Evolutionary conservation across 257 asterid genomes (phyloP).

Genomic region (Ilex aquifolium): DNA sequence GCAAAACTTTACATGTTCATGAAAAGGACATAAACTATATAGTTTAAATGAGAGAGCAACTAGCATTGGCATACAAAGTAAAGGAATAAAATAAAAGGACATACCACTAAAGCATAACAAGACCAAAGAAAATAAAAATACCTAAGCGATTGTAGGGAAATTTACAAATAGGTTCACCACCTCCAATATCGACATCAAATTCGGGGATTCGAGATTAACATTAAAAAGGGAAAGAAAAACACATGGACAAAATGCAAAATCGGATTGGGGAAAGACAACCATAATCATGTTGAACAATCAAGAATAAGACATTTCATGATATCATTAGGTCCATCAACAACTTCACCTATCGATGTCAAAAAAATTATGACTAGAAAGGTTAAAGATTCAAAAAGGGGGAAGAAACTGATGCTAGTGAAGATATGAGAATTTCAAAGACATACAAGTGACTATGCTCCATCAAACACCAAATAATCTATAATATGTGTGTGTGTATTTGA

Average conservation of each 20-base stretch:
- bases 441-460: neutral
- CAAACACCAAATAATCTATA: no score
- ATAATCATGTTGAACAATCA: slow-evolving; percentile 72
- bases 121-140: slow-evolving; percentile 20
- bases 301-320: slow-evolving; percentile 41
- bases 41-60: neutral
- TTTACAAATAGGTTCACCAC: slow-evolving; percentile 92
- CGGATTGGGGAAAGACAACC: slow-evolving; percentile 42
- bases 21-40: neutral
- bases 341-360: slow-evolving; percentile 78
- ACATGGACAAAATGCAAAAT: slow-evolving; percentile 16
- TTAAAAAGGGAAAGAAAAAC: slow-evolving; percentile 11
- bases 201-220: slow-evolving; percentile 44
- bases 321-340: slow-evolving; percentile 92
- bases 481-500: no score
- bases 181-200: slow-evolving; percentile 98
- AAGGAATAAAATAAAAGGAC: neutral
- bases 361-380: slow-evolving; percentile 8
- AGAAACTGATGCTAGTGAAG: neutral
- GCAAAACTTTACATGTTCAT: neutral
- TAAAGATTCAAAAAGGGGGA: neutral
- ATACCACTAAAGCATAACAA: slow-evolving; percentile 1
- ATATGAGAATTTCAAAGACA: no score
- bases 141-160: slow-evolving; percentile 93
- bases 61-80: no score